Conservation (phyloP, 129 eudicot species). For the Erigeron canadensis region DNA sequence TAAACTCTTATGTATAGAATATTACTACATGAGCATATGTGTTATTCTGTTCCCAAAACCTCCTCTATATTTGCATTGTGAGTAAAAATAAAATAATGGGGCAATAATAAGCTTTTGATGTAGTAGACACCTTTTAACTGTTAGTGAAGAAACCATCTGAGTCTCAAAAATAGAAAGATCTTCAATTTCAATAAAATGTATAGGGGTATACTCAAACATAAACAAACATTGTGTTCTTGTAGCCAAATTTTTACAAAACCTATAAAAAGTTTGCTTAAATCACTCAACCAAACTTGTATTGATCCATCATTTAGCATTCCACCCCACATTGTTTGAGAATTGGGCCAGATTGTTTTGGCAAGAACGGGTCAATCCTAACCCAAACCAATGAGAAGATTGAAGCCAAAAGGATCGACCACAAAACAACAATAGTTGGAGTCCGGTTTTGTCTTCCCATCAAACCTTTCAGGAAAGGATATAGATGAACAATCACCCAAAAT, state of each 20-base stretch:
- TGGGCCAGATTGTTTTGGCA: conserved; percentile 95
- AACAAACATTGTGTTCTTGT: conserved; percentile 24
- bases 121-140: too few relatives aligned
- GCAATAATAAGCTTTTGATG: too few relatives aligned
- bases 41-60: too few relatives aligned
- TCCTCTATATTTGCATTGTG: too few relatives aligned
- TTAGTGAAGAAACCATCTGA: too few relatives aligned
- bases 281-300: conserved; percentile 15
- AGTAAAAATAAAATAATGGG: too few relatives aligned
- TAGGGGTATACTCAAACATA: conserved; percentile 12
- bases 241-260: conserved; percentile 26
- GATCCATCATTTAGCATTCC: conserved; percentile 52
- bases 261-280: conserved; percentile 14
- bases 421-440: conserved; percentile 92
- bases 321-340: conserved; percentile 95
- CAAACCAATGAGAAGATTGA: conserved; percentile 92
- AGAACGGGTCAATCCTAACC: conserved; percentile 98
- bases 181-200: background rate
- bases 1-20: too few relatives aligned
- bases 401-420: conserved; percentile 92
- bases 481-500: conserved; percentile 93
- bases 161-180: too few relatives aligned
- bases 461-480: conserved; percentile 94
- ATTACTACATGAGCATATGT: too few relatives aligned
- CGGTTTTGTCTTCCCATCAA: conserved; percentile 98